Percentiles rank a stretch among this genome's conserved stretches.
Evolutionary conservation across 768 basidiomycete species (phyloP).

Genomic region (Boletus reticulatus): DNA sequence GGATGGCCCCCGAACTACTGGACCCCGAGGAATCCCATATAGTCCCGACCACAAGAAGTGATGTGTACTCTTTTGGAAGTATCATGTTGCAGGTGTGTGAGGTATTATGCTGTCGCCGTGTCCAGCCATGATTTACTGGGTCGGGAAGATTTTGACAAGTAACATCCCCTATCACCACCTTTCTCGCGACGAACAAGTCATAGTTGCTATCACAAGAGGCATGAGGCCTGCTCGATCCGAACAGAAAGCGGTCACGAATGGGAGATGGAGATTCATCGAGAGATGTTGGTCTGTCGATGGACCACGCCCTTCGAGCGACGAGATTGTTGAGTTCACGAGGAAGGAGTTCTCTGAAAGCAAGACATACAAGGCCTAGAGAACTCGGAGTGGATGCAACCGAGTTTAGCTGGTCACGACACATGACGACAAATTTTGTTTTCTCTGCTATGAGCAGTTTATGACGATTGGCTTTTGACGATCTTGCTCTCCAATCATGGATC

Average conservation of each 20-base stretch:
- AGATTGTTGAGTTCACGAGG: neutral
- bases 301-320: neutral
- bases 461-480: no score
- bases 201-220: neutral
- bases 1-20: constrained; percentile 3
- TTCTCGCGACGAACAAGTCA: neutral
- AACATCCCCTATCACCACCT: constrained; percentile 1
- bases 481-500: no score
- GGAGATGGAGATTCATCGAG: neutral
- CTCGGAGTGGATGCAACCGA: no score
- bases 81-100: constrained; percentile 12
- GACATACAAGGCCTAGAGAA: neutral
- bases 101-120: neutral
- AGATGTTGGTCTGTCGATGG: neutral
- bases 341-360: neutral
- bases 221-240: neutral
- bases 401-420: no score
- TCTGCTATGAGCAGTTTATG: no score
- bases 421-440: no score
- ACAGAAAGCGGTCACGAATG: neutral
- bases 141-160: neutral
- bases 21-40: neutral
- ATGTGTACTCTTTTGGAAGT: constrained; percentile 9
- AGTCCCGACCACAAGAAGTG: neutral
- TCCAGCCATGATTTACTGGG: neutral